Evolutionary conservation across 2,329 filamentous ascomycete genomes (phyloP), one percentile per base, ranked within the genome.

Genomic region (Neonectria neomacrospora): DNA sequence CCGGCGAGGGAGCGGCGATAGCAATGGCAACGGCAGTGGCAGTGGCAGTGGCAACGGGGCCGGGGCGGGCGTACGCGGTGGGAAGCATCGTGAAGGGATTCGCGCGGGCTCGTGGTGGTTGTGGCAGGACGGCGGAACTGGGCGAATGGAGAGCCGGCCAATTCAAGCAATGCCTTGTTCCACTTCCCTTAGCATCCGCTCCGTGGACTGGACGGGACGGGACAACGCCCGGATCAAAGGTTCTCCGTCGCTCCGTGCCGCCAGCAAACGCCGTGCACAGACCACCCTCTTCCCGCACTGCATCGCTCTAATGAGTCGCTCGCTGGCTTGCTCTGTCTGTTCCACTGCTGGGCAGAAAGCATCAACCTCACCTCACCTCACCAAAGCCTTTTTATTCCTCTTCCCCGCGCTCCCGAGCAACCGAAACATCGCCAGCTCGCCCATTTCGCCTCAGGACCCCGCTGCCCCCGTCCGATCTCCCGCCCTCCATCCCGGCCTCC

Each of bases 51-150:
- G 30, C 11, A 61, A 51, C 12, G 39, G 45, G 41, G 20, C 18
- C 48, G 23, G 56, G 51, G 52, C 30, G 54, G 52, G 67, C 74
- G 56, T 73, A 80, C 79, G 78, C 77, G 66, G 79, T 79, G 65
- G 79, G 73, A 76, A 79, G 74, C 78, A 81, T 79, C 63, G 71
- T 78, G 74, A 63, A 54, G 64, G 63, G 71, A 66, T 67, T 68
- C 55, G 70, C 53, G 58, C 37, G 16, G 64, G 60, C 23, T 73
- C 67, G 63, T 62, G 53, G 66, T 71, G 62, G 54, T 34, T 71
- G 71, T 73, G 71, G 66, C 54, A 16, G n/a, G 34, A 37, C 34
- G 32, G 48, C 30, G 65, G 22, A 30, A 69, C 66, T 73, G 70
- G 67, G 63, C 71, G 69, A 74, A 72, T 72, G 68, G 67, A 74